Evolutionary conservation across 78 protist species (phyloP).

Genomic region (Dictyostelium purpureum): DNA sequence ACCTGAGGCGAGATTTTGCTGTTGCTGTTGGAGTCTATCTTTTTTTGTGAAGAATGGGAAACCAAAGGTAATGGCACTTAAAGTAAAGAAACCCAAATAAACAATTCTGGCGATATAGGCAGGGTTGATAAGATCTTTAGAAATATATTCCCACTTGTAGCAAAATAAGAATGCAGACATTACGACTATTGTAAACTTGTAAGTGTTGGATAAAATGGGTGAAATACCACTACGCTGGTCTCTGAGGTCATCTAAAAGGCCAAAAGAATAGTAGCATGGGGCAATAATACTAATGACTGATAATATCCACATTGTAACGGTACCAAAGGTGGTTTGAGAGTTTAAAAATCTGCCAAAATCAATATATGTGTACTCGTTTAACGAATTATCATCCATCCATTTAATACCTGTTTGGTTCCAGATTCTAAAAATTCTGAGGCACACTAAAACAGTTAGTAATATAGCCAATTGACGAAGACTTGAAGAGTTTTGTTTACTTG

Average conservation of each 20-base stretch:
- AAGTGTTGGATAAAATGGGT: neutral
- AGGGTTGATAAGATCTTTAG: neutral
- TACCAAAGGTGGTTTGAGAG: neutral
- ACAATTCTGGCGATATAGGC: conserved; percentile 56
- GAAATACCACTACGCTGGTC: conserved; percentile 45
- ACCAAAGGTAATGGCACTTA: neutral
- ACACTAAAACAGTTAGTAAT: conserved; percentile 34
- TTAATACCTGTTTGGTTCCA: conserved; percentile 87
- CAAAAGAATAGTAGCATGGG: conserved; percentile 33
- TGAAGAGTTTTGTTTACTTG: neutral
- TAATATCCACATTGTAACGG: neutral
- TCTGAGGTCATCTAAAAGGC: conserved; percentile 30
- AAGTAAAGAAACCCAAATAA: neutral
- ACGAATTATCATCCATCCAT: conserved; percentile 72
- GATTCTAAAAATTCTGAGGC: conserved; percentile 59
- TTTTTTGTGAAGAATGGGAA: conserved; percentile 58
- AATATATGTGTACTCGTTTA: conserved; percentile 15
- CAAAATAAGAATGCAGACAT: conserved; percentile 19
- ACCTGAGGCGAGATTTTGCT: conserved; percentile 4
- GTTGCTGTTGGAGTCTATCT: conserved; percentile 5
- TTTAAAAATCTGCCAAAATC: conserved; percentile 55
- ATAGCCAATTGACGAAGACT: conserved; percentile 2
- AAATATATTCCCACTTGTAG: conserved; percentile 62
- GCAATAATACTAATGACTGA: conserved; percentile 12
- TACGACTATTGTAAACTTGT: conserved; percentile 14